Evolutionary conservation across 2,329 filamentous ascomycete genomes (phyloP).

Genomic region (Nothopassalora personata): DNA sequence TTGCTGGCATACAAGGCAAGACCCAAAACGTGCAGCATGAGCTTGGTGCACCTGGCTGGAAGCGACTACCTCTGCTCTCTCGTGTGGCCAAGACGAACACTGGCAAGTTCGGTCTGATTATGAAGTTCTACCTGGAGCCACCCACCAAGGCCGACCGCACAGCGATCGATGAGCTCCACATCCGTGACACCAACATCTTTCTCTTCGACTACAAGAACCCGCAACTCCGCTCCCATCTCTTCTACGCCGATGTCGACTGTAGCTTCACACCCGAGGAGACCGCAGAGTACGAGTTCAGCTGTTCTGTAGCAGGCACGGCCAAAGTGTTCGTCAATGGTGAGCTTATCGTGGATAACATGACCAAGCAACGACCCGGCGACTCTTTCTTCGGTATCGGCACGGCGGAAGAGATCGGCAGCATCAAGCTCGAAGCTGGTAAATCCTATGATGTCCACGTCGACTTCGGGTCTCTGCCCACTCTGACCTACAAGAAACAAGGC

Average conservation of each 20-base stretch:
- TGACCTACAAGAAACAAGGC: slow-evolving; percentile 55
- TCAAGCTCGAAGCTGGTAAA: slow-evolving; percentile 54
- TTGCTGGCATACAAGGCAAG: slow-evolving; percentile 28
- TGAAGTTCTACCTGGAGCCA: slow-evolving; percentile 43
- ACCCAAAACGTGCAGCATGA: slow-evolving; percentile 19
- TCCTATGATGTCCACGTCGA: slow-evolving; percentile 57
- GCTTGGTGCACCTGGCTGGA: slow-evolving; percentile 26
- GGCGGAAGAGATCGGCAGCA: slow-evolving; percentile 56
- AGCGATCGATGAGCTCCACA: slow-evolving; percentile 47
- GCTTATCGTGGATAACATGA: slow-evolving; percentile 58
- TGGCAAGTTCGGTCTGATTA: slow-evolving; percentile 23
- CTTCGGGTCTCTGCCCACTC: slow-evolving; percentile 60
- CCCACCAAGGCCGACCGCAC: slow-evolving; percentile 42
- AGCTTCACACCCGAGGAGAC: slow-evolving; percentile 56
- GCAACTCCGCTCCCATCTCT: slow-evolving; percentile 32
- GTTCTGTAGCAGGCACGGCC: slow-evolving; percentile 62
- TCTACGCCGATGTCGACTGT: slow-evolving; percentile 49
- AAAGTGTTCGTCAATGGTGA: slow-evolving; percentile 59
- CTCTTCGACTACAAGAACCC: slow-evolving; percentile 50
- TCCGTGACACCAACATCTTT: slow-evolving; percentile 38
- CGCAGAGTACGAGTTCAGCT: slow-evolving; percentile 59
- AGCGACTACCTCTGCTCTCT: slow-evolving; percentile 27
- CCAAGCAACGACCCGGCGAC: slow-evolving; percentile 55
- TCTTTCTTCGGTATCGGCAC: slow-evolving; percentile 63
- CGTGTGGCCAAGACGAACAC: slow-evolving; percentile 18